A percentile compares a stretch with the other conserved stretches of the same genome.
Evolutionary conservation across 2,329 filamentous ascomycete species (phyloP).

Genomic region (Chlorencoelia australis): DNA sequence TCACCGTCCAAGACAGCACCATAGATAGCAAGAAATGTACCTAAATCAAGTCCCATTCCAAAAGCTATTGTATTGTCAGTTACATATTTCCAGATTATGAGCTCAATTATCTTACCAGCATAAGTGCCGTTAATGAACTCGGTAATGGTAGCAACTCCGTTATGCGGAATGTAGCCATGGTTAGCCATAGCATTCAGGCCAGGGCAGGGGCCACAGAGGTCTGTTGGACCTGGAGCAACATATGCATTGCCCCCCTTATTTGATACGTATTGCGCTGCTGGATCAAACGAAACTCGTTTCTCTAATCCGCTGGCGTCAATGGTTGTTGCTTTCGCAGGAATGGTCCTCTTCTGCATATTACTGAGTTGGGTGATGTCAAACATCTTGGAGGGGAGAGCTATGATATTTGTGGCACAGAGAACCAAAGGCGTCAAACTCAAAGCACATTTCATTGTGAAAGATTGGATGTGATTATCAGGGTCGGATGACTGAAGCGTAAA

Average conservation of each 20-base stretch:
- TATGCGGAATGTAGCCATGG: slow-evolving; percentile 33
- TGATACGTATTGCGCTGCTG: slow-evolving; percentile 17
- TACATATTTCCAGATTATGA: not conserved
- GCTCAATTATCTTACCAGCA: slow-evolving; percentile 20
- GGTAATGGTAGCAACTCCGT: slow-evolving; percentile 26
- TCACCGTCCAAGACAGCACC: slow-evolving; percentile 39
- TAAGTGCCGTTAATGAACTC: slow-evolving; percentile 26
- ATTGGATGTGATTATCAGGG: no score
- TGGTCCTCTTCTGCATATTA: slow-evolving; percentile 12
- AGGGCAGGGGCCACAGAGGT: slow-evolving; percentile 26
- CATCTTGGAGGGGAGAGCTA: slow-evolving; percentile 16
- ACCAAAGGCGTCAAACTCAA: slow-evolving; percentile 5
- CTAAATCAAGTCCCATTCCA: slow-evolving; percentile 35
- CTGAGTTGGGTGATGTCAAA: slow-evolving; percentile 11
- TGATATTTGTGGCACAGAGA: slow-evolving; percentile 5
- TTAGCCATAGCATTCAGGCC: slow-evolving; percentile 35
- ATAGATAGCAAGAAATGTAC: slow-evolving; percentile 32
- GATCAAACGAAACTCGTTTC: slow-evolving; percentile 9
- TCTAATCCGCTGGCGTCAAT: slow-evolving; percentile 11
- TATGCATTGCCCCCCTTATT: slow-evolving; percentile 14
- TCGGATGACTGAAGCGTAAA: no score
- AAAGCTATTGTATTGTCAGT: slow-evolving; percentile 27
- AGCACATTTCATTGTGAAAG: slow-evolving; percentile 12
- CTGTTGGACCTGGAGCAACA: slow-evolving; percentile 11
- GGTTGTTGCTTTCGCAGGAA: slow-evolving; percentile 8